These are phyloP conservation scores for Funneliformis mosseae DNA, from an alignment of 192 early-diverging fungal genomes.

Conservation along the genomic window DNA sequence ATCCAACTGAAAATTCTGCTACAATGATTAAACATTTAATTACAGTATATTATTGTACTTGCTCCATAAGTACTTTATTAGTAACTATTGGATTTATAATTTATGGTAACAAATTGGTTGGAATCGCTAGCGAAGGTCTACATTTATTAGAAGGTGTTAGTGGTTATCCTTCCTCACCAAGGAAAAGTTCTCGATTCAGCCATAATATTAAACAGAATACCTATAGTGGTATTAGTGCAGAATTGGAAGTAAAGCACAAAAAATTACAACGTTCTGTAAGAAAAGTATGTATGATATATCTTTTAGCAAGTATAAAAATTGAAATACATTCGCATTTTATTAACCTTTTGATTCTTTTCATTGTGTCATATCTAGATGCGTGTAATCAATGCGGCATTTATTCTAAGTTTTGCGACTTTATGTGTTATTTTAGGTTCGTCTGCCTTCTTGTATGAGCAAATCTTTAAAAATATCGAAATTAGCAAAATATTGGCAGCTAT, in stretches of 20 bases:
- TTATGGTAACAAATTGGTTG: constrained; percentile 12
- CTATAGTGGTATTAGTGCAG: neutral
- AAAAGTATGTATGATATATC: neutral
- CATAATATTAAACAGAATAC: neutral
- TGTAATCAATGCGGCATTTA: neutral
- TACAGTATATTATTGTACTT: neutral
- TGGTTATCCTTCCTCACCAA: neutral
- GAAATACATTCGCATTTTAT: neutral
- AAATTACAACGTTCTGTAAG: neutral
- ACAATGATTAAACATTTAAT: neutral
- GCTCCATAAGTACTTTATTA: neutral
- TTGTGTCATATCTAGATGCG: constrained; percentile 14
- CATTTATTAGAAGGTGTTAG: constrained; percentile 18
- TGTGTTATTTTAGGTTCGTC: neutral
- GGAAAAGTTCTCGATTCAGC: neutral
- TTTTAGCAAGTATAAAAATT: neutral
- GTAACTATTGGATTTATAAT: neutral
- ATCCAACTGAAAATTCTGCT: neutral
- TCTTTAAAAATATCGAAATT: neutral
- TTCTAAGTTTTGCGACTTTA: neutral
- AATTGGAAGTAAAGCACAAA: constrained; percentile 16
- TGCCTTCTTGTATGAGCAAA: neutral
- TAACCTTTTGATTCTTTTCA: neutral
- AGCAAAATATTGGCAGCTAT: constrained; percentile 1
- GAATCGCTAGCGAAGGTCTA: constrained; percentile 19